Conservation (phyloP, 2,329 filamentous ascomycete genomes). For the Paraphoma chrysanthemicola region DNA sequence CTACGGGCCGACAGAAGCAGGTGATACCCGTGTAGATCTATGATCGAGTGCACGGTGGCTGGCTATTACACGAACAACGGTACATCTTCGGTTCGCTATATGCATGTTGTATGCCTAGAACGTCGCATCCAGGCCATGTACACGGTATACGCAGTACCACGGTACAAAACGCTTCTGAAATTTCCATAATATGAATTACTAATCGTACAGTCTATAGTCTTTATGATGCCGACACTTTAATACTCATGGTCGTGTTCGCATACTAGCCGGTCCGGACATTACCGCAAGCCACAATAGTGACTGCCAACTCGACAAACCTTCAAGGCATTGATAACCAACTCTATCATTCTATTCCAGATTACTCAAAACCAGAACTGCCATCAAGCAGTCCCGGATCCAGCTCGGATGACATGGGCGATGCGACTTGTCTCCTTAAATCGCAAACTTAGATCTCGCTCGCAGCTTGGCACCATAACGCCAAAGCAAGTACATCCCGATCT, state of each 20-base stretch:
- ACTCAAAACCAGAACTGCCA: background rate
- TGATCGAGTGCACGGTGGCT: background rate
- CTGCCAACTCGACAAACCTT: no score
- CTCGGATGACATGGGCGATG: background rate
- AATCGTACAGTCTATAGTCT: no score
- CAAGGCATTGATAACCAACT: no score
- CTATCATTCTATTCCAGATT: no score
- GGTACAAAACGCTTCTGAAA: no score
- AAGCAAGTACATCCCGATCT: conserved; percentile 25
- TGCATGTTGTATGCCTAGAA: background rate
- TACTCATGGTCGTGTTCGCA: no score
- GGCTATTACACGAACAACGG: background rate
- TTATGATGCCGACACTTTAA: no score
- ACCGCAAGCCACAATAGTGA: no score
- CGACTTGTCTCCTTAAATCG: conserved; percentile 4
- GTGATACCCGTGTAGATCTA: background rate
- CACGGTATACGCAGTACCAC: no score
- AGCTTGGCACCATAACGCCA: conserved; percentile 22
- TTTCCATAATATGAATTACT: no score
- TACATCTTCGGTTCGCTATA: background rate
- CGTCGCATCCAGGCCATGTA: no score
- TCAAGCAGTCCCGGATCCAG: background rate
- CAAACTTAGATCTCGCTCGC: conserved; percentile 26
- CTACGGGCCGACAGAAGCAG: background rate
- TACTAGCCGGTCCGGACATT: no score